Base-by-base conservation (phyloP, 1,284 basidiomycete genomes). In the Ceratobasidium sp. region DNA sequence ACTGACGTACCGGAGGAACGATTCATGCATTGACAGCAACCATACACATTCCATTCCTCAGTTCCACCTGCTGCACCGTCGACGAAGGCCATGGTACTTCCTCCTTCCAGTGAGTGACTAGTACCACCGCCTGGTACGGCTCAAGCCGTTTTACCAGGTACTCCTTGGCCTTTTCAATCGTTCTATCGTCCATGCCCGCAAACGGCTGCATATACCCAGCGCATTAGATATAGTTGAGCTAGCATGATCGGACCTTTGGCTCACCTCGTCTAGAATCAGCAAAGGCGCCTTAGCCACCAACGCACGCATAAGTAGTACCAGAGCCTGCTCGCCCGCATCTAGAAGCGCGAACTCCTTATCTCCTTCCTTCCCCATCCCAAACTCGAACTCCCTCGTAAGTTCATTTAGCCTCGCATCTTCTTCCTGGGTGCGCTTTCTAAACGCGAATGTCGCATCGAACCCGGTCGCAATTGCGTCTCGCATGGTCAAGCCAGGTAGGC, bases 51-150 rank as follows among this genome's bases (percentile, higher is more conserved):
- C 80, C 80, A 60, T 78, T 63, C 49, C 63, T 77, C 18, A 81
- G 71, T 56, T 61, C 46, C 23, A 80, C 23, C 55, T 51, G 70
- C 28, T 58, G 77, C 1, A 79, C 75, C n/a, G 44, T n/a, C 0
- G 44, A 49, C 10, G 64, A 12, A 33, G 77, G 66, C 93, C 93
- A 95, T 1, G 93, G 93, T 26, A 96, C 91, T 85, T 98, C 96
- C 58, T 94, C 93, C 81, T 94, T 93, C 90, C 94, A 96, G 85
- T 97, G 96, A 49, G 92, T 95, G 58, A 98, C 91, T 2, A 95
- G 92, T 1, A 97, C 87, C 18, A 95, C 92, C 0, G 92, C 93
- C 85, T 97, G 95, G 44, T 90, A 86, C 33, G 85, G 81, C 18
- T 87, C 86, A n/a, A 89, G 87, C 12, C 88, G 86, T 49, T 87